These are phyloP conservation scores for Colletotrichum sp. DNA, from an alignment of 2,329 filamentous ascomycete genomes.

Conservation along the genomic window DNA sequence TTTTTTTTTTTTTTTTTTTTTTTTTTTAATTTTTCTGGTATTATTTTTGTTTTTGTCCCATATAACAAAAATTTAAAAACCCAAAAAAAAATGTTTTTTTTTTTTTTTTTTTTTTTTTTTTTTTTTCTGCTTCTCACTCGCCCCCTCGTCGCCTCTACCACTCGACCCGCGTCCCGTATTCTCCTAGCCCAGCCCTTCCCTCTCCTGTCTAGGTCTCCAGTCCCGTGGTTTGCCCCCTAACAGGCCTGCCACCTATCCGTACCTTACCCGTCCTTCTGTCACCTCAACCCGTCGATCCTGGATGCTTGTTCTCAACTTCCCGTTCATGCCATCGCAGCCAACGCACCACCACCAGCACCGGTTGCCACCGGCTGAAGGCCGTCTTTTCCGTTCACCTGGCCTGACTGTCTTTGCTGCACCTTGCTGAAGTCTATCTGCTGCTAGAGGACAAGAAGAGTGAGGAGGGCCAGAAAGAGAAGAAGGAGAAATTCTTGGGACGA, in stretches of 20 bases:
- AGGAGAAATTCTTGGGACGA: slow-evolving; percentile 3
- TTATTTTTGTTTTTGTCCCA: too few species aligned
- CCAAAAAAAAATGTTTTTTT: too few species aligned
- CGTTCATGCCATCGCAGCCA: slow-evolving; percentile 4
- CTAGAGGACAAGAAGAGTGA: not conserved
- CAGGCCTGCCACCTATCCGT: not conserved
- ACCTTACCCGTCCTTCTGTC: not conserved
- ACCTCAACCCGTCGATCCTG: slow-evolving; percentile 7
- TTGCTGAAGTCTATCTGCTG: not conserved
- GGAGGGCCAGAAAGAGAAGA: not conserved
- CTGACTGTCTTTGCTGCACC: not conserved
- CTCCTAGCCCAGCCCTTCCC: not conserved
- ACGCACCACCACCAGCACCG: not conserved
- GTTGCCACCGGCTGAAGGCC: slow-evolving; percentile 11
- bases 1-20: too few species aligned
- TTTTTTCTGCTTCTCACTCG: too few species aligned
- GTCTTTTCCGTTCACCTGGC: slow-evolving; percentile 5
- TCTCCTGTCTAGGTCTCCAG: not conserved
- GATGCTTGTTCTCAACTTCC: slow-evolving; percentile 14
- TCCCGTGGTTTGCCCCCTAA: not conserved
- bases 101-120: not conserved
- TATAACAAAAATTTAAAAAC: too few species aligned
- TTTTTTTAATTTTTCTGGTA: too few species aligned
- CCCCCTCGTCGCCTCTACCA: not conserved
- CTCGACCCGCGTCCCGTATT: not conserved